Evolutionary conservation across 306 rosid genomes (phyloP), one percentile per base, ranked within the genome.

Genomic region (Myrica gale): DNA sequence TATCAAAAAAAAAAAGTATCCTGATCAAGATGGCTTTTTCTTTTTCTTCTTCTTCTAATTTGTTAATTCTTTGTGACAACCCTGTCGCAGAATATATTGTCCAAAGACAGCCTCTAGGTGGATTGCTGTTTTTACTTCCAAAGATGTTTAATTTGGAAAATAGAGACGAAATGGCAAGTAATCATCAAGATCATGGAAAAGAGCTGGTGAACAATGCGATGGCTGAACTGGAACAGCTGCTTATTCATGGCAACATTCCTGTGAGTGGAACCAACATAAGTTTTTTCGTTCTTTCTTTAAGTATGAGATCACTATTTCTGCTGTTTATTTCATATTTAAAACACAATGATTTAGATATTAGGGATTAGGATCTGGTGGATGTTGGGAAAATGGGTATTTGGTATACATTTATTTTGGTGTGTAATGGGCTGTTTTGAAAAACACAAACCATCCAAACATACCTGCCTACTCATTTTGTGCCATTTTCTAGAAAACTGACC

Each of bases 71-170:
- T 32, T 32, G 37, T 83, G 85, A 72, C 77, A 77, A 54, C 72
- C 7, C 20, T 77, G n/a, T 82, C 82, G 78, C 98, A 96, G 99
- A 90, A 61, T 96, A 91, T 74, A 92, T 96, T 72, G 81, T 83
- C 46, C 89, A 87, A 71, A 84, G 88, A 78, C 89, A 89, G 84
- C 96, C 97, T 79, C 77, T 96, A 50, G 99, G 97, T 69, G 99
- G 99, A 72, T 84, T 96, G 45, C 79, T 96, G 84, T 82, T 92
- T 82, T 80, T 96, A 85, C 91, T 96, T 76, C 99, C 99, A 76
- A 91, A 68, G 84, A 81, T 87, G 81, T 81, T 92, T 82, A 79
- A 79, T 74, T 77, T 71, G 52, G 91, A 83, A 69, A 82, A 79
- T 78, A 78, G 74, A 79, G 87, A 82, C 68, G 83, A 71, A 45